Evolutionary conservation across 106 monocot species (phyloP).

Genomic region (Amphibolis antarctica): DNA sequence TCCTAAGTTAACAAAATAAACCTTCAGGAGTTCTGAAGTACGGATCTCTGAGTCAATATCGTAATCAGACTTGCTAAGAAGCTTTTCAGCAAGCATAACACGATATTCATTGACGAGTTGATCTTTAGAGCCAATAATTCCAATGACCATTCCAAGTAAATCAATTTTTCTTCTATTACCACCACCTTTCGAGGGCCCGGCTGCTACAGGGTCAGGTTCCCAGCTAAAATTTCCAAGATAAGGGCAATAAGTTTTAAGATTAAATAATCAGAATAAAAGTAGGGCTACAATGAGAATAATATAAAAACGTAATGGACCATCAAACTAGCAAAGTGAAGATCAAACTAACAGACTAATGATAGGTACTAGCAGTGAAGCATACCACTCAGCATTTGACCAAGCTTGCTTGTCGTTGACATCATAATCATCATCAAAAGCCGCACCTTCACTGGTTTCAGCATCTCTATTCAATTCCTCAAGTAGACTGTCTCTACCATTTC

Average conservation of each 20-base stretch:
- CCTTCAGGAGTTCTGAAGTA: slow-evolving; percentile 95
- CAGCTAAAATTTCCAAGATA: slow-evolving; percentile 35
- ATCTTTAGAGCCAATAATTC: slow-evolving; percentile 95
- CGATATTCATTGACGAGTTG: slow-evolving; percentile 98
- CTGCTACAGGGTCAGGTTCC: slow-evolving; percentile 96
- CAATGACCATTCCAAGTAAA: slow-evolving; percentile 89
- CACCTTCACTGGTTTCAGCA: slow-evolving; percentile 67
- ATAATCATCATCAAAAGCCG: slow-evolving; percentile 58
- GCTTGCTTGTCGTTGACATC: slow-evolving; percentile 74
- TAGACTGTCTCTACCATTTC: slow-evolving; percentile 62
- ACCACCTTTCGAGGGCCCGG: slow-evolving; percentile 62
- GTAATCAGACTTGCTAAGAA: slow-evolving; percentile 92
- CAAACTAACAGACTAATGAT: background rate
- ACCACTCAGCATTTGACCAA: slow-evolving; percentile 85
- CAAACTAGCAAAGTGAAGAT: background rate
- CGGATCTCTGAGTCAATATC: slow-evolving; percentile 99
- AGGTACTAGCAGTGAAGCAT: slow-evolving; percentile 2
- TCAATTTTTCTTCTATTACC: slow-evolving; percentile 72
- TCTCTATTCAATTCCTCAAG: slow-evolving; percentile 94
- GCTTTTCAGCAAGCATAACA: slow-evolving; percentile 92
- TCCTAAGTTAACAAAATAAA: slow-evolving; percentile 7
- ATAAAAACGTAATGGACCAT: background rate
- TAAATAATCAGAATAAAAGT: background rate
- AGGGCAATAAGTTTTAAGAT: background rate
- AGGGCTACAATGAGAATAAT: background rate